Evolutionary conservation across 371 early-diverging fungal genomes (phyloP), one percentile per base, ranked within the genome.

Genomic region (Syncephalastrum contaminatum): DNA sequence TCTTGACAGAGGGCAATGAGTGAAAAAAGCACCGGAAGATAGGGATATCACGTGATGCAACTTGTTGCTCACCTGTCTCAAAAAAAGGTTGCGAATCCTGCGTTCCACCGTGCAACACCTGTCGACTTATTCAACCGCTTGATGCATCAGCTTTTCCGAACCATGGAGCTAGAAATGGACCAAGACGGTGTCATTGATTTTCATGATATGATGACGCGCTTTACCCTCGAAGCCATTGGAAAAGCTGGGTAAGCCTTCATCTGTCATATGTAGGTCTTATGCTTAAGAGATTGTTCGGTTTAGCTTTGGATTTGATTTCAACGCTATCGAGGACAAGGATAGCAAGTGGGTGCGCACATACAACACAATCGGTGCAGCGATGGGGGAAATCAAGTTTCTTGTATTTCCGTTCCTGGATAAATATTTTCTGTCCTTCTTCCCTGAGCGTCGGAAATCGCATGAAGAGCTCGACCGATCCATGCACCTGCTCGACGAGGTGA

Each of bases 41-140:
- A 58, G 14, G 16, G 3, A 25, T 25, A 25, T 7, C 25, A 25
- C 3, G 25, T 25, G 5, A 40, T 15, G 18, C 14, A 15, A 4
- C 7, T 14, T 8, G 3, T 25, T 3, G 25, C 7, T 25, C 0
- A 25, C 25, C 25, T 25, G 25, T 25, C 25, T 25, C 25, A 25
- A 25, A 25, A 25, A 25, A 25, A 25, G 25, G 7, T 66, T 42
- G 66, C 66, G 10, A 79, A 72, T 20, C 75, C 75, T n/a, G 77
- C 70, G 4, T 77, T 77, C 46, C 69, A 66, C 44, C 69, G 69
- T n/a, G 49, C 71, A 0, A 65, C 73, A 60, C 77, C 73, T 4
- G 43, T 71, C 1, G 48, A 56, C 1, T 4, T 66, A 0, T 73
- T 77, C 66, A 72, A 69, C 6, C n/a, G 47, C 12, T 22, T 65